These are phyloP conservation scores for Coleophoma cylindrospora DNA, from an alignment of 2,329 filamentous ascomycete species.

Conservation along the genomic window DNA sequence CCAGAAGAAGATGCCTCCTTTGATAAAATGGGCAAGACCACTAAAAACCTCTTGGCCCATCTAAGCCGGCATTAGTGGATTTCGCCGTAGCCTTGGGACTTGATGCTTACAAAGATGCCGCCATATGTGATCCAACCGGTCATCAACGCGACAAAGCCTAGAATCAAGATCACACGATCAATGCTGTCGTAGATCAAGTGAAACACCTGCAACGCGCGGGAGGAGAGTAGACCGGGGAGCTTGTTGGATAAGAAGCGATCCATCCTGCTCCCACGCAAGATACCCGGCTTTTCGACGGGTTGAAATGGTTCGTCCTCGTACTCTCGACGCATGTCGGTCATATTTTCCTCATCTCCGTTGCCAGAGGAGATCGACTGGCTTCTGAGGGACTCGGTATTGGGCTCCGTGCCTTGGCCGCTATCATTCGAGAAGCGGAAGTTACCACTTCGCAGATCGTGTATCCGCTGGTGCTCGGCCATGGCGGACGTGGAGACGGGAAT, in stretches of 20 bases:
- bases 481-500: constrained; percentile 55
- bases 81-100: not conserved
- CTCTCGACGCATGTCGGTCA: not conserved
- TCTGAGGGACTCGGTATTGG: constrained; percentile 59
- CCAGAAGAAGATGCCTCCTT: constrained; percentile 93
- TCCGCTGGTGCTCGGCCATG: constrained; percentile 45
- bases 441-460: constrained; percentile 30
- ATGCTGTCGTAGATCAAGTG: constrained; percentile 59
- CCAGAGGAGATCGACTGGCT: constrained; percentile 58
- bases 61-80: constrained; percentile 34
- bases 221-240: constrained; percentile 50
- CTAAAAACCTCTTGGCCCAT: constrained; percentile 65
- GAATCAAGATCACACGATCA: constrained; percentile 71
- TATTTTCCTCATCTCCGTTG: constrained; percentile 36
- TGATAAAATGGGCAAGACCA: constrained; percentile 88
- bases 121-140: constrained; percentile 74
- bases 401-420: constrained; percentile 69
- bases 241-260: constrained; percentile 47
- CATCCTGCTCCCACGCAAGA: constrained; percentile 36
- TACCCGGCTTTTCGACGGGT: constrained; percentile 30
- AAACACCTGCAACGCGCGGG: constrained; percentile 51
- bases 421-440: constrained; percentile 61
- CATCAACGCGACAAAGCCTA: constrained; percentile 69
- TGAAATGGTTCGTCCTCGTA: constrained; percentile 41
- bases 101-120: constrained; percentile 72